Conservation (phyloP, 768 basidiomycete species). For the Naganishia friedmannii region DNA sequence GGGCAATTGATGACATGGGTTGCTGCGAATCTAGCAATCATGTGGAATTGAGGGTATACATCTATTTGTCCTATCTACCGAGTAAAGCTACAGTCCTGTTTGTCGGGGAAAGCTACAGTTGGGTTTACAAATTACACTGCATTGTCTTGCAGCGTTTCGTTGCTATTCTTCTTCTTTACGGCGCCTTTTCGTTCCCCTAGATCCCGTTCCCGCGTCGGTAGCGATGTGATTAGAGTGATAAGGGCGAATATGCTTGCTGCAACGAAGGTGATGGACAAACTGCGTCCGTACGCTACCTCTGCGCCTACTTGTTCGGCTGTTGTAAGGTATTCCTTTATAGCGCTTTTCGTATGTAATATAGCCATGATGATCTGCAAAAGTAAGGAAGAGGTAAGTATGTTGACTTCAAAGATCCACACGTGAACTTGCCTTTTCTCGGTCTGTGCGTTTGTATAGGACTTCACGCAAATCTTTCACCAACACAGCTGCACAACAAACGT, state of each 20-base stretch:
- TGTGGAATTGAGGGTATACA: neutral
- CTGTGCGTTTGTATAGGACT: slow-evolving; percentile 24
- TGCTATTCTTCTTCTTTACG: neutral
- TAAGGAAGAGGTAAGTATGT: neutral
- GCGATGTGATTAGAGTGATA: slow-evolving; percentile 16
- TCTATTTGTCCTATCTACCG: neutral
- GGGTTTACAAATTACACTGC: neutral
- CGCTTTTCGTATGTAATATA: slow-evolving; percentile 48
- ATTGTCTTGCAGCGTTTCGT: slow-evolving; percentile 6
- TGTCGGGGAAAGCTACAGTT: neutral
- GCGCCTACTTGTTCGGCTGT: slow-evolving; percentile 31
- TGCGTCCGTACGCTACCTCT: slow-evolving; percentile 41
- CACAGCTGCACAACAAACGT: slow-evolving; percentile 28
- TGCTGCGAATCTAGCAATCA: neutral
- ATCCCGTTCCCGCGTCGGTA: slow-evolving; percentile 27
- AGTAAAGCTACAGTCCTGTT: neutral
- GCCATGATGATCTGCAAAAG: slow-evolving; percentile 37
- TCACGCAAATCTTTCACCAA: slow-evolving; percentile 35
- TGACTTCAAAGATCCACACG: neutral
- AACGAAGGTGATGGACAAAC: slow-evolving; percentile 32
- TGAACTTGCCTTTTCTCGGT: slow-evolving; percentile 36
- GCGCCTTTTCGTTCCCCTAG: slow-evolving; percentile 18
- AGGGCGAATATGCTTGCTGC: slow-evolving; percentile 25
- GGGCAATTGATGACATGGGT: neutral
- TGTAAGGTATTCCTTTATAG: slow-evolving; percentile 39